phyloP scores from a whole-genome alignment of 1,284 basidiomycete genomes.

The Heterobasidion annosum region DNA sequence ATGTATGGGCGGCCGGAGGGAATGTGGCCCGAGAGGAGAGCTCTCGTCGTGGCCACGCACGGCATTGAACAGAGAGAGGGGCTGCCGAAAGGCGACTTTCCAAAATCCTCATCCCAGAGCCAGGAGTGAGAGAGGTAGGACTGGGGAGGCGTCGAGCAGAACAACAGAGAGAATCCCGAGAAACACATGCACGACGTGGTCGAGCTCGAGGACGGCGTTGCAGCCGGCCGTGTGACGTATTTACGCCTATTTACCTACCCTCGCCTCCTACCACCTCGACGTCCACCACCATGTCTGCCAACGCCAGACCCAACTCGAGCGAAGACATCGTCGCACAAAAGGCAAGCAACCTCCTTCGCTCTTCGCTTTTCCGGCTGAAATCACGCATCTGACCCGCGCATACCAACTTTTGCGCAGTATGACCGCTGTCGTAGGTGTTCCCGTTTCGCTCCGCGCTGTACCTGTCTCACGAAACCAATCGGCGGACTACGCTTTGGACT shows the following conservation, averaged over 20 bases:
- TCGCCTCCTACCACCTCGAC: constrained; percentile 3
- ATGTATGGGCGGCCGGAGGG: too few relatives aligned
- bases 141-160: too few relatives aligned
- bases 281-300: constrained; percentile 32
- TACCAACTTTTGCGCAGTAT: constrained; percentile 43
- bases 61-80: too few relatives aligned
- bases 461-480: background rate
- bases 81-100: too few relatives aligned
- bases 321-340: constrained; percentile 84
- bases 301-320: constrained; percentile 60
- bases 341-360: constrained; percentile 42
- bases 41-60: too few relatives aligned
- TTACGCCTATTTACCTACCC: constrained; percentile 8
- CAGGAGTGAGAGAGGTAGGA: too few relatives aligned
- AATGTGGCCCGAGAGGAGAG: too few relatives aligned
- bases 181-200: background rate
- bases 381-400: background rate
- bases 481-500: background rate
- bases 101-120: too few relatives aligned
- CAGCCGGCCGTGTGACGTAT: background rate
- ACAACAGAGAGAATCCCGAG: background rate
- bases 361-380: background rate
- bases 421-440: constrained; percentile 79
- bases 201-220: background rate
- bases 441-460: background rate